These are phyloP conservation scores for Neurospora tetrasperma DNA, from an alignment of 495 filamentous ascomycete species.

Conservation along the genomic window DNA sequence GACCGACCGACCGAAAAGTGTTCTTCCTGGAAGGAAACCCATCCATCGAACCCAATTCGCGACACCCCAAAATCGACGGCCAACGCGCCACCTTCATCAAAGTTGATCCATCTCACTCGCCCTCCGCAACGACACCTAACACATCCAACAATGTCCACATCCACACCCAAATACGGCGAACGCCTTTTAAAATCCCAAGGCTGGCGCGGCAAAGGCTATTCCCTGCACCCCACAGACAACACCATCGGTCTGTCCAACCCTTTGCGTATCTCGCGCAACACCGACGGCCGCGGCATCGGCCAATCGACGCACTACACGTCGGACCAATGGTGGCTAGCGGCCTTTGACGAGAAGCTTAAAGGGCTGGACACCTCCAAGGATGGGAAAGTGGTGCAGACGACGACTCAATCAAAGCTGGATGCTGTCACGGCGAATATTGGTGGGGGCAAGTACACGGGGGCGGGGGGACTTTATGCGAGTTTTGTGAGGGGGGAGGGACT, in stretches of 20 bases:
- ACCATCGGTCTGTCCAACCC: slow-evolving; percentile 57
- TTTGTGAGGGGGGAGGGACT: slow-evolving; percentile 71
- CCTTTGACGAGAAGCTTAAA: slow-evolving; percentile 69
- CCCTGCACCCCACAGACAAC: slow-evolving; percentile 56
- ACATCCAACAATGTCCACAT: neutral
- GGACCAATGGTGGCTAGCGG: slow-evolving; percentile 72
- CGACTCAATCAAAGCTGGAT: slow-evolving; percentile 41
- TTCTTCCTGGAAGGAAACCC: too few species aligned
- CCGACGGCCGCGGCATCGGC: slow-evolving; percentile 60
- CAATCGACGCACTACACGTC: slow-evolving; percentile 52
- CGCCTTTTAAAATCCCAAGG: slow-evolving; percentile 56
- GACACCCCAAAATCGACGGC: too few species aligned
- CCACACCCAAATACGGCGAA: neutral
- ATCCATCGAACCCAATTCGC: too few species aligned
- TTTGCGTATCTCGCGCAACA: slow-evolving; percentile 56
- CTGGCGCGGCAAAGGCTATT: slow-evolving; percentile 67
- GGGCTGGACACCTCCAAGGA: slow-evolving; percentile 48
- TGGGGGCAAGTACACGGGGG: slow-evolving; percentile 35
- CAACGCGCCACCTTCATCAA: too few species aligned
- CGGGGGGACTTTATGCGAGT: slow-evolving; percentile 60
- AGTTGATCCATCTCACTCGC: too few species aligned
- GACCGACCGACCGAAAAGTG: neutral
- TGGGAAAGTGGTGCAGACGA: slow-evolving; percentile 38
- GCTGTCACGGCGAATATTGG: slow-evolving; percentile 32
- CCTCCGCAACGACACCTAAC: neutral